These are phyloP conservation scores for maize (Zea mays) DNA, from an alignment of 176 grass and related monocot species.

Conservation along the genomic window Zm-B73-REFERENCE-NAM-5.0 NC_050101.1:75797001-75797500, in stretches of 20 bases:
- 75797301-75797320: conserved; percentile 99
- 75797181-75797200: conserved; percentile 59
- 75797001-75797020: neutral
- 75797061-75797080: neutral
- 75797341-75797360: conserved; percentile 91
- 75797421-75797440: neutral
- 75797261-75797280: conserved; percentile 93
- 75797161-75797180: conserved; percentile 13
- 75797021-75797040: neutral
- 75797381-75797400: neutral
- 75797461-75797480: conserved; percentile 19
- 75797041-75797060: conserved; percentile 5
- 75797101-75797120: neutral
- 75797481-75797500: conserved; percentile 52
- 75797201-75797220: conserved; percentile 80
- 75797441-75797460: neutral
- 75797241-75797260: conserved; percentile 91
- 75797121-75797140: neutral
- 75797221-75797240: conserved; percentile 80
- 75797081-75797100: neutral
- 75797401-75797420: conserved; percentile 22
- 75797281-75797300: conserved; percentile 99
- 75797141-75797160: neutral
- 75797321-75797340: conserved; percentile 93
- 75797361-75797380: conserved; percentile 64